Base-by-base conservation (phyloP, 129 eudicot species). In the Oenanthe sinensis region DNA sequence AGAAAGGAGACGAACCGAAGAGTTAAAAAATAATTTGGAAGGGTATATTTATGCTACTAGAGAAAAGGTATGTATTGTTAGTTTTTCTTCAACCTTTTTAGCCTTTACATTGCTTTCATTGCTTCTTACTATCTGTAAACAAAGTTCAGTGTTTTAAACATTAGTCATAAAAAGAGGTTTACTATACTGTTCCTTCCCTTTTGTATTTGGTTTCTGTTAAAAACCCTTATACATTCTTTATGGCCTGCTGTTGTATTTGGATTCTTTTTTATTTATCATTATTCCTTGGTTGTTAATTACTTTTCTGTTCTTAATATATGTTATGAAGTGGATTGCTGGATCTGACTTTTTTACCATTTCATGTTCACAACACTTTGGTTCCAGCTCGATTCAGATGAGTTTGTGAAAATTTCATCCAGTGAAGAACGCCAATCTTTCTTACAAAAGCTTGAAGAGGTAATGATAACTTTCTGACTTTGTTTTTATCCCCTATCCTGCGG, bases 1-100 rank as follows among this genome's bases (percentile, higher is more conserved):
- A 63, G 97, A 92, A 79, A 88, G 99, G 84, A 92, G 87, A 87
- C 86, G 91, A 80, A 92, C 99, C 22, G 97, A 97, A 71, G 99
- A 96, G 88, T 65, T 89, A 87, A 96, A 96, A 88, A 96, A 96
- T 84, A 87, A 86, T 81, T 86, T 96, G 77, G 99, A 96, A 81
- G 94, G 87, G 16, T 96, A 92, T 90, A 92, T 96, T 73, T 96
- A 92, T 87, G 84, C 96, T 55, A 92, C 97, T 28, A 90, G 87
- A 81, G 97, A 96, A 78, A 96, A 96, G 96, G 99, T 90, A 54
- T 6, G 81, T 8, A 50, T 20, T 50, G 58, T 16, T 50, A 50
- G 19, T 8, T 16, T 16, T 16, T 17, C 2, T 50, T 2, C 16
- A 50, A 17, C n/a, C 8, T 50, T 50, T 50, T 50, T 50, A 50